These are phyloP conservation scores for Fulvia fulva DNA, from an alignment of 2,329 filamentous ascomycete species.

Conservation along the genomic window DNA sequence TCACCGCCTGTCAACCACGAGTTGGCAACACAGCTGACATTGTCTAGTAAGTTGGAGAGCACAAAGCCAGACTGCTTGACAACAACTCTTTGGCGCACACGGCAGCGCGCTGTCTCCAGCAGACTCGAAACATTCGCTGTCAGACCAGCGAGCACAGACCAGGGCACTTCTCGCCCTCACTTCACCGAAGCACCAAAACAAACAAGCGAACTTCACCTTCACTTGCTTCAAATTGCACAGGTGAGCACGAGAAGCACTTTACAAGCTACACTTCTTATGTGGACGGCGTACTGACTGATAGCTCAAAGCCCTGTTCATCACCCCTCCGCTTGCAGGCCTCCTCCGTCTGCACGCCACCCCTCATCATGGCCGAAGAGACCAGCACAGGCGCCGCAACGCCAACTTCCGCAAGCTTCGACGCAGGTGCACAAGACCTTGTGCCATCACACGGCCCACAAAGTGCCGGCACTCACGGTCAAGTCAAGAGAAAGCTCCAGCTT, in stretches of 20 bases:
- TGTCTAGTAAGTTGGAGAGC: neutral
- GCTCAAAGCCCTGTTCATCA: too few species aligned
- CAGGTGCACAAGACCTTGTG: conserved; percentile 6
- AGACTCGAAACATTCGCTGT: neutral
- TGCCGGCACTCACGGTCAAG: neutral
- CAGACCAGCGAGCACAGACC: neutral
- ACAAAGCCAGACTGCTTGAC: neutral
- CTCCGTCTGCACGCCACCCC: neutral
- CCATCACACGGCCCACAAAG: neutral
- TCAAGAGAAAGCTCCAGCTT: neutral
- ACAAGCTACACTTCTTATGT: neutral
- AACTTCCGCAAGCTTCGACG: conserved; percentile 8
- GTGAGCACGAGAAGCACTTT: neutral
- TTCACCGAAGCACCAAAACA: neutral
- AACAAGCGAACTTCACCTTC: neutral
- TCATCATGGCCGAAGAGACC: neutral
- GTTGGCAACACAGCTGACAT: neutral
- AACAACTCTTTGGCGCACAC: neutral
- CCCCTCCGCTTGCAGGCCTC: too few species aligned
- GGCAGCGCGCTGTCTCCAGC: neutral
- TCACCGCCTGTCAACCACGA: neutral
- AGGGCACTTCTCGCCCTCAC: neutral
- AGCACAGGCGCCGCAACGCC: neutral
- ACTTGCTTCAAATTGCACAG: neutral
- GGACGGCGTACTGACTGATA: neutral